These are phyloP conservation scores for Paramarasmius palmivorus DNA, from an alignment of 1,284 basidiomycete genomes.

Conservation along the genomic window DNA sequence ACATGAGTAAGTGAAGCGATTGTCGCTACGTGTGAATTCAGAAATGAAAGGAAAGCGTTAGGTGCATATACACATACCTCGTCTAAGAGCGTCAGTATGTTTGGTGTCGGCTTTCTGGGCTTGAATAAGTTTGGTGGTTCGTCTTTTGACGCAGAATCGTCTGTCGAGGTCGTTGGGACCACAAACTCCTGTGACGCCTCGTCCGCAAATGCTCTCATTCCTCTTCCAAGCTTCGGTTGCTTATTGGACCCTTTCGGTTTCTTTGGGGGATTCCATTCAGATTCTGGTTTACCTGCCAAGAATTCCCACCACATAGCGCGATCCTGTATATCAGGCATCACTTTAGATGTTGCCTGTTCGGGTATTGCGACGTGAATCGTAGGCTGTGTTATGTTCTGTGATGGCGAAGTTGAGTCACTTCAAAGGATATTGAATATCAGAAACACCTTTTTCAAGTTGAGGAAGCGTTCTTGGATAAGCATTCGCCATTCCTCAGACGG, in stretches of 20 bases:
- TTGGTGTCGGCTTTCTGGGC: conserved; percentile 57
- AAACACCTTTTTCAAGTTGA: conserved; percentile 62
- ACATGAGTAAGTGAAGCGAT: conserved; percentile 77
- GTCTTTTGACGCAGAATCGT: not conserved
- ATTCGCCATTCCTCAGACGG: conserved; percentile 68
- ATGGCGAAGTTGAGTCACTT: not conserved
- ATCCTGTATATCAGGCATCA: conserved; percentile 68
- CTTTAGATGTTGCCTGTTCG: conserved; percentile 26
- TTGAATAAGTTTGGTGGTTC: conserved; percentile 11
- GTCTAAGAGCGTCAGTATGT: conserved; percentile 57
- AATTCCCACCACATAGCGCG: conserved; percentile 81
- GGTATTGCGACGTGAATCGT: conserved; percentile 48
- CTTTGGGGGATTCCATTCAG: conserved; percentile 62
- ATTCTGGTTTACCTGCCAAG: conserved; percentile 63
- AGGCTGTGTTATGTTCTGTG: conserved; percentile 65
- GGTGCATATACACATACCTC: conserved; percentile 47
- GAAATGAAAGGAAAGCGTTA: conserved; percentile 16
- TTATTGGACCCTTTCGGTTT: conserved; percentile 32
- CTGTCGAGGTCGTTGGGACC: conserved; percentile 20
- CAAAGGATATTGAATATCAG: conserved; percentile 1
- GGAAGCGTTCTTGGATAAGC: conserved; percentile 56
- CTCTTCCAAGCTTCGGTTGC: conserved; percentile 29
- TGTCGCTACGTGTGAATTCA: conserved; percentile 45
- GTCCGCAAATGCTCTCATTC: conserved; percentile 38
- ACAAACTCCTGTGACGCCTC: conserved; percentile 17